Evolutionary conservation across 352 stramenopile species (phyloP).

Genomic region (Phytophthora sojae): DNA sequence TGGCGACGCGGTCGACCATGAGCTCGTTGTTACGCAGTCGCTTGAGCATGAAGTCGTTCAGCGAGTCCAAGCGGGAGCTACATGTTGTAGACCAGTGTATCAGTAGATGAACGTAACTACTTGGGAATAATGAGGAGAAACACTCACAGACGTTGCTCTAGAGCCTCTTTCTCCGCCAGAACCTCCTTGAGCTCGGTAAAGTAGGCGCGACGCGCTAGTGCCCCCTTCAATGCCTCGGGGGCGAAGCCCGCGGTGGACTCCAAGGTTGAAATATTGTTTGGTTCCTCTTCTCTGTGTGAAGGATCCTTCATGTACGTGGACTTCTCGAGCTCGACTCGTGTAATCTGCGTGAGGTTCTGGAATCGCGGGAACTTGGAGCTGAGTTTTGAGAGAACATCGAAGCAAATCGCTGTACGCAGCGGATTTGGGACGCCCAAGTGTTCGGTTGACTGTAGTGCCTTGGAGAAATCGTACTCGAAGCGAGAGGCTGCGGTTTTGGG

Average conservation of each 20-base stretch:
- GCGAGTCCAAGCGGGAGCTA: conserved; percentile 46
- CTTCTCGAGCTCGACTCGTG: conserved; percentile 45
- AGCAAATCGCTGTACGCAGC: conserved; percentile 67
- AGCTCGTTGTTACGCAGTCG: conserved; percentile 69
- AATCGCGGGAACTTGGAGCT: conserved; percentile 61
- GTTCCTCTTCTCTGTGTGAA: background rate
- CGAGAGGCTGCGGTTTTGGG: conserved; percentile 23
- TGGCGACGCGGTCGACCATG: conserved; percentile 67
- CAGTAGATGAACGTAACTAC: background rate
- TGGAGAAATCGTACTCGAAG: conserved; percentile 59
- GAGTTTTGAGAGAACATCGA: conserved; percentile 57
- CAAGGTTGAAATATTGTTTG: background rate
- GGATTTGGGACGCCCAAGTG: conserved; percentile 64
- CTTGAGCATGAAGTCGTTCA: conserved; percentile 62
- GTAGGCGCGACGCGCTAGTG: conserved; percentile 51
- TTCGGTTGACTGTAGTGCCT: conserved; percentile 56
- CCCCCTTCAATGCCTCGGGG: conserved; percentile 26
- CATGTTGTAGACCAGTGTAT: background rate
- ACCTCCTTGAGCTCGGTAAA: conserved; percentile 67
- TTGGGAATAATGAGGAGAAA: background rate
- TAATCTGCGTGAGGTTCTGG: conserved; percentile 43
- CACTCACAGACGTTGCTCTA: conserved; percentile 52
- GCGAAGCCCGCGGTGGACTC: conserved; percentile 5
- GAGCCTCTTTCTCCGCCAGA: conserved; percentile 36
- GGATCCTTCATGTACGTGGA: conserved; percentile 51